A percentile compares a stretch with the other conserved stretches of the same genome.
phyloP scores from a whole-genome alignment of 73 alveolate species.

The Symbiodinium natans region DNA sequence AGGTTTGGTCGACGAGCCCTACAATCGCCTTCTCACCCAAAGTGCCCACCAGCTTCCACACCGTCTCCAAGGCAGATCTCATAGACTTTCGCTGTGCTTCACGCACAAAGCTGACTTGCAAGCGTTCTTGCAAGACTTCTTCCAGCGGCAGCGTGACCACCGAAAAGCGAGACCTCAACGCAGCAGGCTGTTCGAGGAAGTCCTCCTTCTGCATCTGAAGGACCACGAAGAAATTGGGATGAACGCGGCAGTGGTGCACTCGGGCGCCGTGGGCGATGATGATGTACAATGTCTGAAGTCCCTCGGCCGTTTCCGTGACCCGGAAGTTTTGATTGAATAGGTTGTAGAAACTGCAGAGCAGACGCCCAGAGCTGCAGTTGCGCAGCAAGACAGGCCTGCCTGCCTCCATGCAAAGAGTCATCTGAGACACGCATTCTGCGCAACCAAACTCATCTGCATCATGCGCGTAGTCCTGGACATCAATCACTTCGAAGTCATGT shows the following conservation, averaged over 20 bases:
- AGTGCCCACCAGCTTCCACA: neutral
- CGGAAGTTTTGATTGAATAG: slow-evolving; percentile 36
- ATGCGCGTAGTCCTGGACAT: slow-evolving; percentile 7
- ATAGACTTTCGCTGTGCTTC: neutral
- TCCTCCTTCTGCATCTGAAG: slow-evolving; percentile 2
- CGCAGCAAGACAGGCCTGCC: slow-evolving; percentile 26
- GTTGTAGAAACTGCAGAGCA: neutral
- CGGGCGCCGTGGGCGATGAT: slow-evolving; percentile 19
- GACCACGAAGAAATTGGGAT: slow-evolving; percentile 16
- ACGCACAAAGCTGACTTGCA: neutral
- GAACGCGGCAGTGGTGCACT: slow-evolving; percentile 2
- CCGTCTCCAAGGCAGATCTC: neutral
- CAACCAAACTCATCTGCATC: slow-evolving; percentile 18
- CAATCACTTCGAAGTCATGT: neutral
- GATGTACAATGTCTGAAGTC: slow-evolving; percentile 3
- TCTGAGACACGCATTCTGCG: slow-evolving; percentile 7
- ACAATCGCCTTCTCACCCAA: neutral
- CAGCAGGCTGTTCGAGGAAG: slow-evolving; percentile 1
- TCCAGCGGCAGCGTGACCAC: neutral
- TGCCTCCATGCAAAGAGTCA: slow-evolving; percentile 19
- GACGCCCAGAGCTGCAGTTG: slow-evolving; percentile 7
- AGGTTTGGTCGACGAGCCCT: neutral
- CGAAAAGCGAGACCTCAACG: slow-evolving; percentile 1
- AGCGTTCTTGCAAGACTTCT: neutral
- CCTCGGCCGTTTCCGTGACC: neutral